These are phyloP conservation scores for Aristolochia californica DNA, from an alignment of 164 flowering plant species.

Conservation along the genomic window DNA sequence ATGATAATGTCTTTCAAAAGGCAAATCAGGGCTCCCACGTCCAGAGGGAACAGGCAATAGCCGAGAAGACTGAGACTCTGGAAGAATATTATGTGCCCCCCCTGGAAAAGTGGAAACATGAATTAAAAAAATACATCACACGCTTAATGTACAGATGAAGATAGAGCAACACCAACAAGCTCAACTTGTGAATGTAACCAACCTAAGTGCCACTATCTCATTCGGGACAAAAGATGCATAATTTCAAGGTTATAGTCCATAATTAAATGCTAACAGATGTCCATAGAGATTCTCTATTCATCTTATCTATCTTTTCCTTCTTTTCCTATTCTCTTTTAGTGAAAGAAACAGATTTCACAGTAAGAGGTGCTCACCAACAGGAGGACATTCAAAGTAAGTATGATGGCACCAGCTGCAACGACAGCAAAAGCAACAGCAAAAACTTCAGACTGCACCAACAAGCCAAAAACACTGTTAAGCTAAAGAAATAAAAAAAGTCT, in stretches of 20 bases:
- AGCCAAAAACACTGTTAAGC: background rate
- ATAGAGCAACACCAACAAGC: too few species aligned
- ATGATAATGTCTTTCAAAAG: constrained; percentile 74
- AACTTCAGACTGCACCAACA: constrained; percentile 71
- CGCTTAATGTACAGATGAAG: too few species aligned
- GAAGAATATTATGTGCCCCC: constrained; percentile 94
- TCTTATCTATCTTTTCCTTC: too few species aligned
- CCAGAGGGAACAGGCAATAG: constrained; percentile 88
- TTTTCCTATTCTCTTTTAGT: too few species aligned
- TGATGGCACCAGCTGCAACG: constrained; percentile 92
- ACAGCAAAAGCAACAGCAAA: constrained; percentile 98
- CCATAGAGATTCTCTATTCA: too few species aligned
- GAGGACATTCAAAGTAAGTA: constrained; percentile 82
- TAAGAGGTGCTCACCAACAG: constrained; percentile 48
- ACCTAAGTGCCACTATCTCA: too few species aligned
- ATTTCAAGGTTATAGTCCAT: too few species aligned
- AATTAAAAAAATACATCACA: background rate
- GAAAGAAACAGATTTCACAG: background rate
- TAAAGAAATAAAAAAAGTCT: background rate
- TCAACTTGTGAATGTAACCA: too few species aligned
- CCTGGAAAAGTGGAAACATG: constrained; percentile 31
- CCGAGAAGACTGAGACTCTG: constrained; percentile 94
- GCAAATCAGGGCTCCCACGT: constrained; percentile 78
- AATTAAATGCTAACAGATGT: too few species aligned
- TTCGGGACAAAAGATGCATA: too few species aligned